Conservation (phyloP, 2,329 filamentous ascomycete genomes). For the Neobulgaria alba region DNA sequence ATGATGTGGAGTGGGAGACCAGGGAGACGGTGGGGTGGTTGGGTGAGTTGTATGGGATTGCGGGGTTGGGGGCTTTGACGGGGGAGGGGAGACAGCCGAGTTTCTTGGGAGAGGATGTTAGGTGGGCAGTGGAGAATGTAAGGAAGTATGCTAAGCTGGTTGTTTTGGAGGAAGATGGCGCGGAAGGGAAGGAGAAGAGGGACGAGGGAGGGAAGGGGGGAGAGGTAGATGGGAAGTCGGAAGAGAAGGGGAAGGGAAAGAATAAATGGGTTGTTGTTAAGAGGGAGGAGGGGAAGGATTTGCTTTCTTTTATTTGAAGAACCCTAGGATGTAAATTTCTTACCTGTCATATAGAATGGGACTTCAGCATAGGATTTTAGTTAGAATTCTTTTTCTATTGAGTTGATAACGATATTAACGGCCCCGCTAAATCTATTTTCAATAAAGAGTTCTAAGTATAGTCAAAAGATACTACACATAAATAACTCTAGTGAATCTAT, state of each 20-base stretch:
- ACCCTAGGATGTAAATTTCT: no score
- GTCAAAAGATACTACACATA: no score
- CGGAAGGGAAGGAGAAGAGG: background rate
- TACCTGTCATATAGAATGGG: no score
- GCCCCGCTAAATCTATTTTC: no score
- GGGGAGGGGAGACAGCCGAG: constrained; percentile 41
- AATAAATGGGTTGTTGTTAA: constrained; percentile 14
- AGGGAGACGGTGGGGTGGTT: constrained; percentile 43
- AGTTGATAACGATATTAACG: no score
- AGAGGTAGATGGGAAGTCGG: background rate
- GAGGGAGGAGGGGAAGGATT: constrained; percentile 10
- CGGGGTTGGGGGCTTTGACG: constrained; percentile 39
- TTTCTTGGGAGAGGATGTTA: constrained; percentile 33
- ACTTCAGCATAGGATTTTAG: no score
- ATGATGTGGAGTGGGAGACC: constrained; percentile 43
- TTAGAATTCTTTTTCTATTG: no score
- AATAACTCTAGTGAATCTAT: no score
- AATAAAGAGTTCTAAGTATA: no score
- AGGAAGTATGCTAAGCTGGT: constrained; percentile 38
- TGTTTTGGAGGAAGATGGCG: constrained; percentile 6
- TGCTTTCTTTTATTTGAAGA: constrained; percentile 15
- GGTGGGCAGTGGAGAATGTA: constrained; percentile 41
- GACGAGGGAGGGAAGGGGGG: background rate
- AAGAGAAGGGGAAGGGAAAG: background rate
- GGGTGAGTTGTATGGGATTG: constrained; percentile 37